A percentile compares a stretch with the other conserved stretches of the same genome.
phyloP scores from a whole-genome alignment of 805 yeast species.

The Helenozyma baotianmanensis region DNA sequence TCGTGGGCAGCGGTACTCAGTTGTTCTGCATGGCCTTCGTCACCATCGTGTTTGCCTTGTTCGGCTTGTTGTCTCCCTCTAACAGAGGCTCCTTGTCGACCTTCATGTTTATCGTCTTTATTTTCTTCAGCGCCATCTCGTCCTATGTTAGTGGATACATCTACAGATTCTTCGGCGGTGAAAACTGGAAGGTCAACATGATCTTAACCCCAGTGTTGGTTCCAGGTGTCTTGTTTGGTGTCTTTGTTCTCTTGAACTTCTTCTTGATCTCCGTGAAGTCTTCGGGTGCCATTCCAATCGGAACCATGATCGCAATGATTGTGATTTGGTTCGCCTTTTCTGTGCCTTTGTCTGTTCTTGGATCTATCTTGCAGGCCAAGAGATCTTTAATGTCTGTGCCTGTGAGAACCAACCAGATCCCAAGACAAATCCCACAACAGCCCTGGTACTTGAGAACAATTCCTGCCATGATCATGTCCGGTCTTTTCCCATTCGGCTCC shows the following conservation, averaged over 20 bases:
- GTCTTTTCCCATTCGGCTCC: conserved; percentile 91
- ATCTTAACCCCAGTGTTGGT: conserved; percentile 76
- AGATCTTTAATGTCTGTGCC: conserved; percentile 59
- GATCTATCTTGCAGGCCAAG: conserved; percentile 77
- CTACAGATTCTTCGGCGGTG: conserved; percentile 89
- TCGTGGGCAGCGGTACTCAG: conserved; percentile 88
- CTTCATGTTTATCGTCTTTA: conserved; percentile 79
- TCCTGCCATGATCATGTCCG: conserved; percentile 70
- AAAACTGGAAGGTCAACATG: conserved; percentile 84
- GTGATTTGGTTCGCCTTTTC: conserved; percentile 82
- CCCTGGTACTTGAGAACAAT: conserved; percentile 73
- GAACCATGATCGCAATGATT: conserved; percentile 79
- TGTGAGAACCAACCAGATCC: conserved; percentile 89
- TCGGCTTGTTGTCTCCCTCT: conserved; percentile 89
- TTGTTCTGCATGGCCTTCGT: conserved; percentile 68
- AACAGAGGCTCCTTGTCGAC: conserved; percentile 93
- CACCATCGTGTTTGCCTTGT: conserved; percentile 75
- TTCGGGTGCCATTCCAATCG: conserved; percentile 92
- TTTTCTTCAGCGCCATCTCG: conserved; percentile 75
- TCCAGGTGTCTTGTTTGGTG: conserved; percentile 69
- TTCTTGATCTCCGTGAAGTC: conserved; percentile 73
- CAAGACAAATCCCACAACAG: conserved; percentile 91
- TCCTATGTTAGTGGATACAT: conserved; percentile 83
- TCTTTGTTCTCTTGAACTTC: conserved; percentile 71
- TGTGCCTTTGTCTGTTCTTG: conserved; percentile 76